phyloP scores from a whole-genome alignment of 805 yeast species.

The Candida pseudofarinosa region DNA sequence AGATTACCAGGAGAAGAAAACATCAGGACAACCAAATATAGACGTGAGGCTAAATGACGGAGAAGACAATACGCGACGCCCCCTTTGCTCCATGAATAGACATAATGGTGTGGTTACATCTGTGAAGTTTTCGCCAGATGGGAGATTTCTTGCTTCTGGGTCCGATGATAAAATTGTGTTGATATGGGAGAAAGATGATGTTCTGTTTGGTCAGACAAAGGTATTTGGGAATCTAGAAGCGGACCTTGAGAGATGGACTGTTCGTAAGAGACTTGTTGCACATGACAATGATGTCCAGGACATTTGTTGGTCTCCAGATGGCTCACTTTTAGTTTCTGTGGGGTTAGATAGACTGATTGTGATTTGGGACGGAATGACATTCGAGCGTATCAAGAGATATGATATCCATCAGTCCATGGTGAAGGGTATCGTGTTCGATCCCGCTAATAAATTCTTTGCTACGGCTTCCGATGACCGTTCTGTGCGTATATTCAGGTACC shows the following conservation, averaged over 20 bases:
- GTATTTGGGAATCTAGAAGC: slow-evolving; percentile 68
- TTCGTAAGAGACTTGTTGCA: slow-evolving; percentile 85
- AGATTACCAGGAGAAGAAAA: slow-evolving; percentile 8
- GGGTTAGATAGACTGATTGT: slow-evolving; percentile 92
- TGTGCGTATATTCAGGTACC: slow-evolving; percentile 81
- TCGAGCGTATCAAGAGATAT: slow-evolving; percentile 82
- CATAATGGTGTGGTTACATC: slow-evolving; percentile 97
- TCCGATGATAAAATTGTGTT: slow-evolving; percentile 90
- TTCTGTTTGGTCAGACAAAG: slow-evolving; percentile 44
- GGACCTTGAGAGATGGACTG: slow-evolving; percentile 92
- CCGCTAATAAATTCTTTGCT: slow-evolving; percentile 96
- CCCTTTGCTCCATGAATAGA: slow-evolving; percentile 86
- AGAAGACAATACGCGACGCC: slow-evolving; percentile 31
- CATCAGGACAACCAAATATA: background rate
- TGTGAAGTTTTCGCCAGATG: slow-evolving; percentile 88
- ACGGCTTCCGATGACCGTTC: slow-evolving; percentile 96
- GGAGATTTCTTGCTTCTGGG: slow-evolving; percentile 87
- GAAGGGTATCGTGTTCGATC: slow-evolving; percentile 95
- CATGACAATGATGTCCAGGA: slow-evolving; percentile 98
- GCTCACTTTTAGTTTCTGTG: slow-evolving; percentile 83
- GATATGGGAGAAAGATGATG: slow-evolving; percentile 91
- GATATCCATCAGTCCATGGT: slow-evolving; percentile 94
- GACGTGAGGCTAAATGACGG: slow-evolving; percentile 15
- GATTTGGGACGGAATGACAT: slow-evolving; percentile 90
- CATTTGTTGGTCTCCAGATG: slow-evolving; percentile 97